Evolutionary conservation across 2,329 filamentous ascomycete species (phyloP).

Genomic region (Aspergillus alliaceus): DNA sequence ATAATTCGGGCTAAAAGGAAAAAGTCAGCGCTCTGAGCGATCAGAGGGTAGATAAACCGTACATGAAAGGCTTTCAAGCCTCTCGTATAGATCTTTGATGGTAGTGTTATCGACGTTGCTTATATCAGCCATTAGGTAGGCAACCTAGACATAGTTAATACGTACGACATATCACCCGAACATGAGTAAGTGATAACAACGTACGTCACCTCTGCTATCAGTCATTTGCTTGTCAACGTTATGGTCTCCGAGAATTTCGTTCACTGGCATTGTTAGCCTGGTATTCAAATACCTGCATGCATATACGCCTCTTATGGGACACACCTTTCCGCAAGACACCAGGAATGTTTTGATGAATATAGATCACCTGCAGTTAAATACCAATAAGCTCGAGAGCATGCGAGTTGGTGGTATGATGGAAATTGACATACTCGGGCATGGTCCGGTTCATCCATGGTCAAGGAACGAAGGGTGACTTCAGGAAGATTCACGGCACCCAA

Average conservation of each 20-base stretch:
- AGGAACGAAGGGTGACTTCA: constrained; percentile 85
- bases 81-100: constrained; percentile 82
- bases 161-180: background rate
- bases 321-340: constrained; percentile 83
- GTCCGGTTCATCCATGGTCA: constrained; percentile 85
- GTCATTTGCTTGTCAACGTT: constrained; percentile 99
- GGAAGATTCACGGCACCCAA: constrained; percentile 93
- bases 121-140: constrained; percentile 97
- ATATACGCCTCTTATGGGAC: constrained; percentile 2
- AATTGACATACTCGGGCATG: constrained; percentile 68
- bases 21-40: background rate
- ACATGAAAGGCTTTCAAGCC: constrained; percentile 78
- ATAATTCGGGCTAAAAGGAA: constrained; percentile 42
- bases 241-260: constrained; percentile 89
- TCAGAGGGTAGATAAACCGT: constrained; percentile 42
- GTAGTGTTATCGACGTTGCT: constrained; percentile 78
- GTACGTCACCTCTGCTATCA: constrained; percentile 87
- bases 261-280: constrained; percentile 58
- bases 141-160: constrained; percentile 55
- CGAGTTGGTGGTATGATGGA: background rate
- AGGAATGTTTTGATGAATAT: constrained; percentile 94
- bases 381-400: background rate
- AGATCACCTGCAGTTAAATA: constrained; percentile 67
- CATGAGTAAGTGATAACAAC: constrained; percentile 24
- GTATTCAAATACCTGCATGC: background rate